Evolutionary conservation across 2,329 filamentous ascomycete species (phyloP).

Genomic region (Penicillium fuscoglaucum): DNA sequence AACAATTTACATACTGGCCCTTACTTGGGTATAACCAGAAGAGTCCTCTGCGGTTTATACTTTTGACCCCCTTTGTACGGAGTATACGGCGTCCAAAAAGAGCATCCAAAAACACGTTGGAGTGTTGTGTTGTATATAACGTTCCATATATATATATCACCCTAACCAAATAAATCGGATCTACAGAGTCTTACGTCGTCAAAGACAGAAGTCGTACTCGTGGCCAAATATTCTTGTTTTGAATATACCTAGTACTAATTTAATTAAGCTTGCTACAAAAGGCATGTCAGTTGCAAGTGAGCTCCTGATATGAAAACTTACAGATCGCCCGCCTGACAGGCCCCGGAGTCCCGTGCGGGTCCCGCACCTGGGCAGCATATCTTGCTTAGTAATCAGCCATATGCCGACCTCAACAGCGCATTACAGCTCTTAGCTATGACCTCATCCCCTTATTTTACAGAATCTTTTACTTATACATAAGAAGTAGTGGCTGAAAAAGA

Average conservation of each 20-base stretch:
- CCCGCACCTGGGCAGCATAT: background rate
- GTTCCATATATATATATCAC: background rate
- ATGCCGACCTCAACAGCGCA: constrained; percentile 1
- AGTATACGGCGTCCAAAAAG: background rate
- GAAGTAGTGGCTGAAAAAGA: background rate
- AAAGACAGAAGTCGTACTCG: background rate
- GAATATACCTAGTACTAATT: background rate
- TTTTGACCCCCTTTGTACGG: no score
- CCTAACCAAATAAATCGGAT: background rate
- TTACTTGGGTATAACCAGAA: no score
- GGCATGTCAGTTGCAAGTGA: background rate
- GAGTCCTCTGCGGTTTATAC: no score
- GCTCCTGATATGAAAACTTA: background rate
- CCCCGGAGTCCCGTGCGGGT: background rate
- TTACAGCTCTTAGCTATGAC: constrained; percentile 1
- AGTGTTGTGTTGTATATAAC: background rate
- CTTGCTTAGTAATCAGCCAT: constrained; percentile 8
- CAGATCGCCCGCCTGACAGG: background rate
- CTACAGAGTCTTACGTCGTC: background rate
- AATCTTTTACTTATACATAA: background rate
- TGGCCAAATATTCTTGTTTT: background rate
- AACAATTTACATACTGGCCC: background rate
- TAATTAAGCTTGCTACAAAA: background rate
- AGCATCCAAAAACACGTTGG: background rate
- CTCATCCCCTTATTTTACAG: background rate